Percentiles rank a stretch among this genome's conserved stretches.
phyloP scores from a whole-genome alignment of 331 rosid species.

The Rhamnella rubrinervis region DNA sequence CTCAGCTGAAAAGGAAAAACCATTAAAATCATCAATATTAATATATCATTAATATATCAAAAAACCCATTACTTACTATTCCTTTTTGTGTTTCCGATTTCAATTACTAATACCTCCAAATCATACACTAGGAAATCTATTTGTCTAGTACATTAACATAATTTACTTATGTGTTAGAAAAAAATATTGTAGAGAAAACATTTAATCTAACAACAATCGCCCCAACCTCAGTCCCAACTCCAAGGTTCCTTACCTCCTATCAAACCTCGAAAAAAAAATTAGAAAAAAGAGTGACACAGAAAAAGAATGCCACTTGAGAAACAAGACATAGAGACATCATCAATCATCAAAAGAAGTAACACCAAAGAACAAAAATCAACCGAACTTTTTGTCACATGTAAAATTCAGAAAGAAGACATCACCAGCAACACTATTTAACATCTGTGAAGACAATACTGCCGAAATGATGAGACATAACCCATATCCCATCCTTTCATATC shows the following conservation, averaged over 20 bases:
- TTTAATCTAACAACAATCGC: neutral
- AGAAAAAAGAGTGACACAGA: too few relatives aligned
- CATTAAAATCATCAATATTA: slow-evolving; percentile 1
- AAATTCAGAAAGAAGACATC: slow-evolving; percentile 27
- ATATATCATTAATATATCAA: too few relatives aligned
- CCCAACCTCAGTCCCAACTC: too few relatives aligned
- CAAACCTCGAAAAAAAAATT: too few relatives aligned
- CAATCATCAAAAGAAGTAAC: neutral
- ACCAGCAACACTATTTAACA: slow-evolving; percentile 98
- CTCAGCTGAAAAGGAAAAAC: slow-evolving; percentile 76
- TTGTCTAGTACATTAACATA: neutral
- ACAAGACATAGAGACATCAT: neutral
- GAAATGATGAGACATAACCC: slow-evolving; percentile 85
- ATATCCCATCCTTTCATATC: slow-evolving; percentile 98
- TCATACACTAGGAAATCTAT: neutral
- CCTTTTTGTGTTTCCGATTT: neutral
- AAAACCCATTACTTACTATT: slow-evolving; percentile 13
- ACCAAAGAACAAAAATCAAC: neutral
- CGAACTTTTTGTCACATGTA: slow-evolving; percentile 1
- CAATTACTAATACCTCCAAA: neutral
- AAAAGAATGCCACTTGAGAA: neutral
- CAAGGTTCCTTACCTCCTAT: too few relatives aligned
- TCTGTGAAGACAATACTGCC: slow-evolving; percentile 96
- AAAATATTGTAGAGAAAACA: neutral
- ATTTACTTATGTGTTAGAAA: too few relatives aligned